These are phyloP conservation scores for Fusarium pseudocircinatum DNA, from an alignment of 2,329 filamentous ascomycete species.

Conservation along the genomic window DNA sequence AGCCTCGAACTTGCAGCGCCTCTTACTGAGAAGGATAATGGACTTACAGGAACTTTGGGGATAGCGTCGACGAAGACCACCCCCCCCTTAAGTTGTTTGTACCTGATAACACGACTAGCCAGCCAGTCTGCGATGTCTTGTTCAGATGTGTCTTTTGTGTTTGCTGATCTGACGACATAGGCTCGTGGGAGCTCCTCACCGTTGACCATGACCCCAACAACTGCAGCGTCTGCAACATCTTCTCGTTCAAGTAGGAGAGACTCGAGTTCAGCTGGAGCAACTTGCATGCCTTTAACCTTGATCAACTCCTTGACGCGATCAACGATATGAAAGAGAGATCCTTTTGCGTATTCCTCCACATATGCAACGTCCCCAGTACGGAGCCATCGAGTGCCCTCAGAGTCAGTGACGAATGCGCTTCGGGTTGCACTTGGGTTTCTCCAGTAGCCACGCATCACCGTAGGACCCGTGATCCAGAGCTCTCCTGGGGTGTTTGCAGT, in stretches of 20 bases:
- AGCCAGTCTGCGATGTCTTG: conserved; percentile 71
- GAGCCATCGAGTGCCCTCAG: conserved; percentile 69
- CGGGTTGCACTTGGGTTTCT: conserved; percentile 72
- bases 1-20: background rate
- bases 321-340: conserved; percentile 70
- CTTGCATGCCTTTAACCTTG: conserved; percentile 69
- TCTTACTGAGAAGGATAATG: background rate
- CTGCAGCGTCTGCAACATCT: conserved; percentile 69
- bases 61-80: conserved; percentile 74
- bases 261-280: conserved; percentile 64
- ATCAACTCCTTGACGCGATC: conserved; percentile 76
- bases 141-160: conserved; percentile 28
- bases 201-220: conserved; percentile 66
- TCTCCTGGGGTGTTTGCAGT: conserved; percentile 69
- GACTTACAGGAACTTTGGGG: conserved; percentile 64
- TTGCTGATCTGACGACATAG: conserved; percentile 61
- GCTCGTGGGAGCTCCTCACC: conserved; percentile 70
- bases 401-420: conserved; percentile 61
- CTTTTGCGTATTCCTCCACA: conserved; percentile 65
- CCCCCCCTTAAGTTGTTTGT: conserved; percentile 76
- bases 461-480: conserved; percentile 77
- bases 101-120: conserved; percentile 67
- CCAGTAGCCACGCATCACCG: conserved; percentile 82
- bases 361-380: conserved; percentile 80
- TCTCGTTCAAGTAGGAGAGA: conserved; percentile 50